Evolutionary conservation across 495 filamentous ascomycete species (phyloP), one percentile per base, ranked within the genome.

Genomic region (Hypomontagnella monticulosa): DNA sequence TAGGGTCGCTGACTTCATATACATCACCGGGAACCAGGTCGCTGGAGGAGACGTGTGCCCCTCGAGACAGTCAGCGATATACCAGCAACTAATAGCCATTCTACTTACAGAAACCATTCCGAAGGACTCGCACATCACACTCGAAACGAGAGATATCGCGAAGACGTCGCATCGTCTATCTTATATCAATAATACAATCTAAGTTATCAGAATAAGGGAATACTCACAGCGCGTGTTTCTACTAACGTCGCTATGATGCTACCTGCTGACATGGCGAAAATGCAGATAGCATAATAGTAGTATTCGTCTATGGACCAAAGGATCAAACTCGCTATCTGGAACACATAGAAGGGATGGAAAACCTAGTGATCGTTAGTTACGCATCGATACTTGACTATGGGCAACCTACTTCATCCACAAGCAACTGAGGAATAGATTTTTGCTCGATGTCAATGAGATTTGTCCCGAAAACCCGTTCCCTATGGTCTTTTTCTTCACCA

Each of bases 261-360:
- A 61, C 92, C 88, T 33, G 92, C 81, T 0, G 96, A 99, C 63
- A 99, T 99, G 53, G 96, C 68, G 66, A 99, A 96, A 60, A 99
- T 99, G 74, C 93, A 97, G 27, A 86, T 82, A 30, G 96, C 96
- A 80, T 99, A 99, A 73, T 97, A 98, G 68, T 97, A 98, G 70
- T 99, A 99, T 66, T 93, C 80, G 70, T 99, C 96, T 27, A 97
- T 62, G 12, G 93, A 96, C 96, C 96, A 99, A 4, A 99, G 88
- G 44, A 95, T 74, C 55, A 99, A 79, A 79, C 96, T 98, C 32
- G 92, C 93, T 69, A 99, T 88, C 73, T 99, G 96, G 76, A 99
- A 99, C 34, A 97, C 88, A 71, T 98, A 99, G 78, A 99, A 98
- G 2, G 96, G 96, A 71, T 98, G 95, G 73, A 99, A 92, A 3